Base-by-base conservation (phyloP, 129 eudicot species). In the Cynara cardunculus region DNA sequence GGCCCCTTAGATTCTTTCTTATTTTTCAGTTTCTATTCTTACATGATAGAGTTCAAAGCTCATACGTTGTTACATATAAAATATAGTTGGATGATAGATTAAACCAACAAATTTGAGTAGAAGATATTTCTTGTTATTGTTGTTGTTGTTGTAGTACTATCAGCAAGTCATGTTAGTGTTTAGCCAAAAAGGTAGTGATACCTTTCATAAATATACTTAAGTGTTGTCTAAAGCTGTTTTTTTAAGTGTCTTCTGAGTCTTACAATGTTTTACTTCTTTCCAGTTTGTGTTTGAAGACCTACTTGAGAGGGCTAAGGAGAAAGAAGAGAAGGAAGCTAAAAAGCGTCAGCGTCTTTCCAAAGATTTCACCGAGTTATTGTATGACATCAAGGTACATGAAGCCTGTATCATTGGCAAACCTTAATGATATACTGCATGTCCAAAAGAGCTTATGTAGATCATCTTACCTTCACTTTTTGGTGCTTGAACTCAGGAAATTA, bases 281-380 rank as follows among this genome's bases (percentile, higher is more conserved):
- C 94, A 94, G 99, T 96, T 94, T 69, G 88, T 94, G 77, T 95
- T 79, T 79, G 99, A 95, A 81, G 99, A 95, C 84, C 86, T 92
- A 37, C 75, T 92, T 84, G 99, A 95, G 86, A 87, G 97, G 84
- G 94, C 91, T 24, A 92, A 89, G 86, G 99, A 95, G 85, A 95
- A 95, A 76, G 97, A 95, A 84, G 97, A 95, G 84, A 95, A 92
- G 85, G 99, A 95, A 85, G 84, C 89, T 71, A 95, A 95, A 87
- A 95, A 92, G 82, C 97, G 94, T 79, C 93, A 85, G 81, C 96
- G 97, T 46, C 90, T 95, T 74, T 78, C 84, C 61, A 89, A 90
- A 78, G 96, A 95, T 71, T 95, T 95, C 86, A 85, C 88, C 49
- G 99, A 90, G 65, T 79, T 83, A 74, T 76, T 95, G 87, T 83